These are phyloP conservation scores for Phytophthora palmivora DNA, from an alignment of 352 stramenopile species.

Conservation along the genomic window DNA sequence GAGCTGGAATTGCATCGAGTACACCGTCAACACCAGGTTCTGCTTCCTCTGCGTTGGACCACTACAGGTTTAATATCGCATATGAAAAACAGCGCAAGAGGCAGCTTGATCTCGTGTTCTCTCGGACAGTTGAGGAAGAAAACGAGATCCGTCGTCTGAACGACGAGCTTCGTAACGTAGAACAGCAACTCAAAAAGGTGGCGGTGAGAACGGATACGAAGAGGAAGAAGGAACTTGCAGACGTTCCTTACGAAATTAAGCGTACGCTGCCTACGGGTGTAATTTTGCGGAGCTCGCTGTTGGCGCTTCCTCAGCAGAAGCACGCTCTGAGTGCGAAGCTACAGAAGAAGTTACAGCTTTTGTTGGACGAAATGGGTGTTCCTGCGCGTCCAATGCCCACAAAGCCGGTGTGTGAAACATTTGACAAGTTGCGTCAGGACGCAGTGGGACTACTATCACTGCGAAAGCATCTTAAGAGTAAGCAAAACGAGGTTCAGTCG, in stretches of 20 bases:
- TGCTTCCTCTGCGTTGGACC: conserved; percentile 26
- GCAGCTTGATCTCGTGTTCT: conserved; percentile 71
- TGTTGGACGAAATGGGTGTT: conserved; percentile 72
- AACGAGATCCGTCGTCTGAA: conserved; percentile 64
- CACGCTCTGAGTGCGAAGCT: conserved; percentile 69
- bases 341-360: conserved; percentile 69
- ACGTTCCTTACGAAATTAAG: conserved; percentile 67
- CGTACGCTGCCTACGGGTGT: conserved; percentile 59
- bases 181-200: conserved; percentile 77
- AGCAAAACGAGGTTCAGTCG: conserved; percentile 56
- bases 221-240: conserved; percentile 76
- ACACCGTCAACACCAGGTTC: conserved; percentile 16
- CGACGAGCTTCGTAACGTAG: conserved; percentile 61
- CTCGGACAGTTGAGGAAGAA: conserved; percentile 70
- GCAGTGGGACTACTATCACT: conserved; percentile 63
- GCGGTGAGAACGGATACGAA: conserved; percentile 67
- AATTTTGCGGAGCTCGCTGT: conserved; percentile 61
- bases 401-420: conserved; percentile 67
- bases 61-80: conserved; percentile 64
- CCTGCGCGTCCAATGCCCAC: conserved; percentile 78
- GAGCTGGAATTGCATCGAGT: conserved; percentile 8
- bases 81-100: conserved; percentile 82
- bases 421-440: conserved; percentile 66
- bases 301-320: conserved; percentile 59
- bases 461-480: conserved; percentile 65